Conservation (phyloP, 75 land plant genomes). For the Pinus taeda region DNA sequence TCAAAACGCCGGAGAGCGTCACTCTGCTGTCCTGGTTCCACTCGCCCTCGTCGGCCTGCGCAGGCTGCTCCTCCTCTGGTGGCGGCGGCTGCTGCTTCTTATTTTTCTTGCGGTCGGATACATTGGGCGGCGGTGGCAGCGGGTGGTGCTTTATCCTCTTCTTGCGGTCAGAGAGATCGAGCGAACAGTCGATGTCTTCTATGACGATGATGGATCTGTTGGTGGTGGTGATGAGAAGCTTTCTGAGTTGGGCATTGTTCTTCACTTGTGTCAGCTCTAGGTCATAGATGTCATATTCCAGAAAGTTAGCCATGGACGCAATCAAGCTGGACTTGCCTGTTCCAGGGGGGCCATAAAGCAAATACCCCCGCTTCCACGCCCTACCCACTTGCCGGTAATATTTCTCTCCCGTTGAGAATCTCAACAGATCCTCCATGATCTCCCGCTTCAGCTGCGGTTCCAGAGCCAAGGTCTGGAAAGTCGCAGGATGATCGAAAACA, state of each 20-base stretch:
- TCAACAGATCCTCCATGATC: constrained; percentile 19
- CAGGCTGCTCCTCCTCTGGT: not conserved
- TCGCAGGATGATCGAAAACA: constrained; percentile 36
- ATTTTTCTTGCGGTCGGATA: not conserved
- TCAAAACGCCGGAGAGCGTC: constrained; percentile 40
- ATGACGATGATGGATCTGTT: not conserved
- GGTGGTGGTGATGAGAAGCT: not conserved
- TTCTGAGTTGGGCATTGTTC: not conserved
- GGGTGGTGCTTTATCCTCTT: not conserved
- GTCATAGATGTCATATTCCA: constrained; percentile 33
- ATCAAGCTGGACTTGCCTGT: constrained; percentile 46
- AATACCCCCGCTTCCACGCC: constrained; percentile 38
- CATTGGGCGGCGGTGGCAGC: not conserved
- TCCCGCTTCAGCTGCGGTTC: constrained; percentile 24
- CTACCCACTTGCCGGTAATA: constrained; percentile 26
- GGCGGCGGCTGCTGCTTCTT: not conserved
- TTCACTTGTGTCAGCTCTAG: constrained; percentile 11
- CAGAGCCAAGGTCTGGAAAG: constrained; percentile 34
- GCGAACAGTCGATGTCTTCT: not conserved
- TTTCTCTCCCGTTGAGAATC: constrained; percentile 13
- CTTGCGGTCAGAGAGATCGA: not conserved
- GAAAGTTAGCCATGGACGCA: constrained; percentile 34
- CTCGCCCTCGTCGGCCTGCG: not conserved
- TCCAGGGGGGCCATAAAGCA: constrained; percentile 42
- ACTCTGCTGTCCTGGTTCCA: constrained; percentile 14